Conservation (phyloP, 495 filamentous ascomycete species). For the Aspergillus heteromorphus region DNA sequence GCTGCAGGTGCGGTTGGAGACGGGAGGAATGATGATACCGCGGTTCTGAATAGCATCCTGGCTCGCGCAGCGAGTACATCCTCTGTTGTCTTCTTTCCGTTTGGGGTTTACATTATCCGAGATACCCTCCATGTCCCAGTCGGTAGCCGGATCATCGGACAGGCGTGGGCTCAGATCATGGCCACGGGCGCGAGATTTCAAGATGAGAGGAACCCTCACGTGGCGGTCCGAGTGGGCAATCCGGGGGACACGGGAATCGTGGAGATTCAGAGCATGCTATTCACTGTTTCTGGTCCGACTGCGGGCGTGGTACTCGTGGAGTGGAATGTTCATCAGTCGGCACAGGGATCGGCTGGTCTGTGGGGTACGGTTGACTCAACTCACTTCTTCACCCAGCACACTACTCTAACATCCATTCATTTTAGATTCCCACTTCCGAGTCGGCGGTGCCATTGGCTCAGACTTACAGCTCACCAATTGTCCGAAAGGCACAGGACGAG, state of each 20-base stretch:
- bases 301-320: slow-evolving; percentile 79
- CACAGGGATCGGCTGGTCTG: slow-evolving; percentile 62
- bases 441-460: slow-evolving; percentile 69
- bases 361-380: slow-evolving; percentile 48
- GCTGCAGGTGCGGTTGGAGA: slow-evolving; percentile 60
- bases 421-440: slow-evolving; percentile 65
- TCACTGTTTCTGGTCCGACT: slow-evolving; percentile 61
- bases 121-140: slow-evolving; percentile 67
- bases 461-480: slow-evolving; percentile 64
- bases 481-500: slow-evolving; percentile 41
- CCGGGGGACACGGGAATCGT: slow-evolving; percentile 65
- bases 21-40: slow-evolving; percentile 46
- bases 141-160: slow-evolving; percentile 60
- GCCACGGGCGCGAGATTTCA: slow-evolving; percentile 62
- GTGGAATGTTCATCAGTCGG: slow-evolving; percentile 67
- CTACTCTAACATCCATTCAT: no score
- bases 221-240: slow-evolving; percentile 70
- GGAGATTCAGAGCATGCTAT: slow-evolving; percentile 76
- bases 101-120: slow-evolving; percentile 74
- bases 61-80: slow-evolving; percentile 50
- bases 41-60: slow-evolving; percentile 57
- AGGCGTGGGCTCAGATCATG: slow-evolving; percentile 79
- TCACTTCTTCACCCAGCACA: background rate
- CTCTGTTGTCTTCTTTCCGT: slow-evolving; percentile 70
- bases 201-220: slow-evolving; percentile 57